Evolutionary conservation across 306 rosid species (phyloP), one percentile per base, ranked within the genome.

Genomic region (Begonia peltatifolia): DNA sequence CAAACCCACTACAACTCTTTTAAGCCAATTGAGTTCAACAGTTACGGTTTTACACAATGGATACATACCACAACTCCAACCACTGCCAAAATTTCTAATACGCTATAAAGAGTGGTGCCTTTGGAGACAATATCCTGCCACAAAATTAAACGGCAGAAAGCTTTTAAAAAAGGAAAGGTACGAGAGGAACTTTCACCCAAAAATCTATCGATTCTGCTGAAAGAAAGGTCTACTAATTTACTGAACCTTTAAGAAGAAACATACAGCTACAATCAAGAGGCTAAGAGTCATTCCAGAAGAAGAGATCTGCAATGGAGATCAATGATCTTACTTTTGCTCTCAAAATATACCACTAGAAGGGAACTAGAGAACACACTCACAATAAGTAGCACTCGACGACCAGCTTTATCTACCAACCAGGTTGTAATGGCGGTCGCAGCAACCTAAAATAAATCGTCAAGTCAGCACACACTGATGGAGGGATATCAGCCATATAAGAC

Each of bases 61-160:
- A 16, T 15, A 64, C 95, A 60, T 82, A 89, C 97, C 94, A 85
- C 87, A 20, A 89, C 97, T 66, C 97, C 97, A 48, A 69, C 80
- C 65, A 80, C 69, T 0, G 97, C 16, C 9, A 80, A 9, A 60
- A 79, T 65, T 72, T 95, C 72, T 64, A 83, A 60, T 56, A 42
- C 60, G 36, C 50, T 63, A 59, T 80, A 68, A 41, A 76, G 47
- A 68, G 60, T 67, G 67, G 95, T 76, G 63, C 66, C 72, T 42
- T 47, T 50, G n/a, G 79, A 47, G 41, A 68, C 10, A 23, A 23
- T 63, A 1, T 56, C 85, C 95, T 89, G 90, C 9, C 22, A 70
- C 57, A 15, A 30, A 30, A 6, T 30, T 30, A 30, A 30, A 30
- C 38, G 9, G 38, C 38, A 5, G 9, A 30, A 30, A 30, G 38